Conservation (phyloP, 1,284 basidiomycete species). For the Austroboletus novae-zelandiae region DNA sequence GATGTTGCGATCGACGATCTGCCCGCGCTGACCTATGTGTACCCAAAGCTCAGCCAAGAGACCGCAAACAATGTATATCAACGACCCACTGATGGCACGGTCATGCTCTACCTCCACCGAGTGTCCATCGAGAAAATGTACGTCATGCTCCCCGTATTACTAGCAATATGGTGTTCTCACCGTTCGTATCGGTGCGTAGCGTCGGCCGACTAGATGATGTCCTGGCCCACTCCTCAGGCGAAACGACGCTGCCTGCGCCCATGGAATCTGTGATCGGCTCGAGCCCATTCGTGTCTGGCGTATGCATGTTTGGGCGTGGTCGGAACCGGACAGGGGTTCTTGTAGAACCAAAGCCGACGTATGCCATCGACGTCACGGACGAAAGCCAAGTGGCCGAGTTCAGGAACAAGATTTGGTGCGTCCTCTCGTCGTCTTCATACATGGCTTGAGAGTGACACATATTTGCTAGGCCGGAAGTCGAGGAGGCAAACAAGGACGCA, state of each 20-base stretch:
- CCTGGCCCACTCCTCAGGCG: constrained; percentile 18
- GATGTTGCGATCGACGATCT: constrained; percentile 32
- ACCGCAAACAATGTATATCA: constrained; percentile 14
- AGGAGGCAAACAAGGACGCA: constrained; percentile 33
- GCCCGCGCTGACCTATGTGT: constrained; percentile 29
- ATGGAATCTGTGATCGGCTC: constrained; percentile 19
- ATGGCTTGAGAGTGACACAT: background rate
- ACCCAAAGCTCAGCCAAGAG: constrained; percentile 31
- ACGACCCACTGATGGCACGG: constrained; percentile 3
- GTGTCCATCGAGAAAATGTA: constrained; percentile 40
- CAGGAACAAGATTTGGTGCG: constrained; percentile 28
- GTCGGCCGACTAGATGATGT: constrained; percentile 28
- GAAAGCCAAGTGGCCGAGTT: constrained; percentile 17
- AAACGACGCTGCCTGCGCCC: constrained; percentile 23
- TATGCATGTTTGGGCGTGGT: constrained; percentile 26
- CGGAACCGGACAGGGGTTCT: constrained; percentile 26
- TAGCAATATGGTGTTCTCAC: background rate
- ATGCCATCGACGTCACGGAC: constrained; percentile 22
- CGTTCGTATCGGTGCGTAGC: constrained; percentile 4
- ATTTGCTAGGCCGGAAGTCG: constrained; percentile 22
- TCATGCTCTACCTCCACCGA: constrained; percentile 30
- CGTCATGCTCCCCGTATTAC: no score
- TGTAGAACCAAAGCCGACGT: constrained; percentile 22
- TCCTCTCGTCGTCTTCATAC: background rate
- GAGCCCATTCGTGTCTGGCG: constrained; percentile 8